phyloP scores from a whole-genome alignment of 2,329 filamentous ascomycete genomes.

The Amauroascus verrucosus region DNA sequence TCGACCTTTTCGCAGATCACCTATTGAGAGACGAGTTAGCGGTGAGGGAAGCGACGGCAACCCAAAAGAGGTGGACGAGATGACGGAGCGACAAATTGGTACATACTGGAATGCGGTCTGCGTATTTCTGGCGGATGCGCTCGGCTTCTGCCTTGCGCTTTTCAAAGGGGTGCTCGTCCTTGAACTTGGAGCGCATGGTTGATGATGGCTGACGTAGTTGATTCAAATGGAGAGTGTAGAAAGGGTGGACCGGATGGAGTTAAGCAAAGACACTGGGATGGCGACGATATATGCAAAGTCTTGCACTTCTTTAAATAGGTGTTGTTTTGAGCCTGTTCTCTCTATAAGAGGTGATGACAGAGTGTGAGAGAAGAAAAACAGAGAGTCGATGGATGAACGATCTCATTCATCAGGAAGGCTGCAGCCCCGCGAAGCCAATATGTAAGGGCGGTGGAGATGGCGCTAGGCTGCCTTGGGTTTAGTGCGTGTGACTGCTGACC shows the following conservation, averaged over 20 bases:
- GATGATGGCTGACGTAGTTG: slow-evolving; percentile 14
- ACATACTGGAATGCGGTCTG: slow-evolving; percentile 91
- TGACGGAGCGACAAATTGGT: not conserved
- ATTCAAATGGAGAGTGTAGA: slow-evolving; percentile 17
- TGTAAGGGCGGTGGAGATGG: slow-evolving; percentile 14
- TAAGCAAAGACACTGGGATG: not conserved
- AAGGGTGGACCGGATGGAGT: not conserved
- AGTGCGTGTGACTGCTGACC: slow-evolving; percentile 15
- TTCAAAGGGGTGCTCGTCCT: slow-evolving; percentile 99
- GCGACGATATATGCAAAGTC: not conserved
- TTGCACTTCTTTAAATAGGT: not conserved
- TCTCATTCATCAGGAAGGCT: slow-evolving; percentile 12
- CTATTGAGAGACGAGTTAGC: slow-evolving; percentile 38
- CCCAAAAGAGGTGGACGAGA: not conserved
- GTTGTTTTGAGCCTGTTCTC: no score
- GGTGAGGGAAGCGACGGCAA: not conserved
- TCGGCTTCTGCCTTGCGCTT: slow-evolving; percentile 99
- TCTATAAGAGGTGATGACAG: no score
- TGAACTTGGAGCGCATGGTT: slow-evolving; percentile 98
- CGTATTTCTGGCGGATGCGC: slow-evolving; percentile 97
- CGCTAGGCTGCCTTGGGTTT: slow-evolving; percentile 12
- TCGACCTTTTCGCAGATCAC: slow-evolving; percentile 99
- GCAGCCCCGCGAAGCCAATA: slow-evolving; percentile 23
- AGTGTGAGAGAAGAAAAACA: not conserved
- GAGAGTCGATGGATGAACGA: not conserved